Percentiles rank a stretch among this genome's conserved stretches.
Conservation (phyloP, 768 basidiomycete species). For the Porphyrellus cyaneotinctus region DNA sequence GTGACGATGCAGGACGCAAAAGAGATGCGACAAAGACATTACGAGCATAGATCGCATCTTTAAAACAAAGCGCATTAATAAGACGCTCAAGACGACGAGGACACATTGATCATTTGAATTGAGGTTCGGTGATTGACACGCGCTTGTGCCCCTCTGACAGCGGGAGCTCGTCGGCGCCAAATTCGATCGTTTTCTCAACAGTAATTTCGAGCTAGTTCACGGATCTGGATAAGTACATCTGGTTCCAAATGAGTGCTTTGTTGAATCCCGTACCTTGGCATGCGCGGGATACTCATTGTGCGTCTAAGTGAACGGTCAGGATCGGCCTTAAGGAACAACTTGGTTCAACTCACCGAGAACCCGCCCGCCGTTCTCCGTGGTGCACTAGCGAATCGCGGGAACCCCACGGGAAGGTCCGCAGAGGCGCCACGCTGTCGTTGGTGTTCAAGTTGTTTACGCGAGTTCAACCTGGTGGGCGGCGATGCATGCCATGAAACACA, state of each 20-base stretch:
- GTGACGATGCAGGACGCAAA: no score
- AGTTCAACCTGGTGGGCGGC: slow-evolving; percentile 31
- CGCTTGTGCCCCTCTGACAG: not conserved
- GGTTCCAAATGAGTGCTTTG: no score
- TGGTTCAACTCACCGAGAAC: slow-evolving; percentile 11
- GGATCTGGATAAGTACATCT: not conserved
- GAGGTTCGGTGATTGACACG: slow-evolving; percentile 9
- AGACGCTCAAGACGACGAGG: not conserved
- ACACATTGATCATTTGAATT: not conserved
- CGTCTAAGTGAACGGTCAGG: not conserved
- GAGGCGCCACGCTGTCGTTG: slow-evolving; percentile 29
- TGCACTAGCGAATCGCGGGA: slow-evolving; percentile 22
- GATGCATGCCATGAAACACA: not conserved
- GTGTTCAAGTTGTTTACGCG: slow-evolving; percentile 32
- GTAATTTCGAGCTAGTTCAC: slow-evolving; percentile 27
- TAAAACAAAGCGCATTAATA: not conserved
- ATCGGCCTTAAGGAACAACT: not conserved
- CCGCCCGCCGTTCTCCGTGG: slow-evolving; percentile 11
- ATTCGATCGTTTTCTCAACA: slow-evolving; percentile 27
- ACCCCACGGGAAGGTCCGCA: slow-evolving; percentile 25
- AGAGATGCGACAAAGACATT: no score
- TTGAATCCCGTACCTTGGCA: slow-evolving; percentile 23
- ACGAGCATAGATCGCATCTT: not conserved
- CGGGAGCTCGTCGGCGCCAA: slow-evolving; percentile 16
- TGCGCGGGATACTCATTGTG: slow-evolving; percentile 7